Percentiles rank a stretch among this genome's conserved stretches.
phyloP scores from a whole-genome alignment of 2,329 filamentous ascomycete species.

The Xylariomycetidae sp. region DNA sequence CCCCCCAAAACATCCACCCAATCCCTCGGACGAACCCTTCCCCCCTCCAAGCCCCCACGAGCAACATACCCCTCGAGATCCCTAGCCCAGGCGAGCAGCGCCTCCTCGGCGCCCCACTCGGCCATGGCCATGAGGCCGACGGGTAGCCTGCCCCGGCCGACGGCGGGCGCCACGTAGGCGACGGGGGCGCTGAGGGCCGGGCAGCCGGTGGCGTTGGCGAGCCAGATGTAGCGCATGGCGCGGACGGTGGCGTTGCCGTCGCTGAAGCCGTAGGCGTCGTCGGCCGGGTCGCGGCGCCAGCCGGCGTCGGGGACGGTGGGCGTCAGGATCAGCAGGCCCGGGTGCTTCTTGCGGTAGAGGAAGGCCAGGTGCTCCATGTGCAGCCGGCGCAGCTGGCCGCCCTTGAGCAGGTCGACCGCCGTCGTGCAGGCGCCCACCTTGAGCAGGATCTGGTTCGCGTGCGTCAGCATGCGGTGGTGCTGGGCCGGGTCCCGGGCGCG shows the following conservation, averaged over 20 bases:
- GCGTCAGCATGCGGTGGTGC: conserved; percentile 53
- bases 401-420: conserved; percentile 65
- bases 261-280: conserved; percentile 65
- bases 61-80: conserved; percentile 54
- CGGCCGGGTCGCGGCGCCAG: conserved; percentile 59
- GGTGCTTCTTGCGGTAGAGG: conserved; percentile 59
- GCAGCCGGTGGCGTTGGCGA: conserved; percentile 77
- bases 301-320: conserved; percentile 74
- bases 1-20: conserved; percentile 61
- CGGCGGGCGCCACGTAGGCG: conserved; percentile 59
- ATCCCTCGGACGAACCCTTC: conserved; percentile 44
- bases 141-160: conserved; percentile 55
- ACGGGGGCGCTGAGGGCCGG: conserved; percentile 72
- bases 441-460: conserved; percentile 67
- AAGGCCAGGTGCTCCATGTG: conserved; percentile 45
- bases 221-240: conserved; percentile 81
- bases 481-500: conserved; percentile 39
- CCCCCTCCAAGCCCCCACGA: conserved; percentile 38
- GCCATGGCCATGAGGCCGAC: conserved; percentile 60
- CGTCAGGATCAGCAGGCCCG: conserved; percentile 72
- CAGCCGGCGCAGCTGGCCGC: conserved; percentile 67
- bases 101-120: conserved; percentile 64
- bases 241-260: conserved; percentile 70
- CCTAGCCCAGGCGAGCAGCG: conserved; percentile 54
- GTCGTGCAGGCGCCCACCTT: conserved; percentile 59